Percentiles rank a stretch among this genome's conserved stretches.
Conservation (phyloP, 208 protist species). For the Acanthamoeba polyphaga region DNA sequence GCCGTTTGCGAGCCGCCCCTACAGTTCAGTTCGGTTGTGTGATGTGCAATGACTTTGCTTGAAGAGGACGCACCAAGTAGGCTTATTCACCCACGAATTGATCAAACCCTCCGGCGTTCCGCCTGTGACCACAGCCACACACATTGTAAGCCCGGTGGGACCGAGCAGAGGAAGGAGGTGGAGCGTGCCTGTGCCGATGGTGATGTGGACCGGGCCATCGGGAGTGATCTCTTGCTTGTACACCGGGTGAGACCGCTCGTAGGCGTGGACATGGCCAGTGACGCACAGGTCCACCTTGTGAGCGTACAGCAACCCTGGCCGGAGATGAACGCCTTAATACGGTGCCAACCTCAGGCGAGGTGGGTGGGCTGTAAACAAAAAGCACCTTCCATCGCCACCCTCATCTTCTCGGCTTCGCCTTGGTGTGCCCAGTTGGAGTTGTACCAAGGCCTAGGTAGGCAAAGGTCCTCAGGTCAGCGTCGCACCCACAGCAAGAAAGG, state of each 20-base stretch:
- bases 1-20: neutral
- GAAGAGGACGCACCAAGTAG: neutral
- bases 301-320: neutral
- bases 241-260: neutral
- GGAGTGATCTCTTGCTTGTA: neutral
- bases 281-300: slow-evolving; percentile 50
- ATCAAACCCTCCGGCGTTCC: neutral
- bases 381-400: neutral
- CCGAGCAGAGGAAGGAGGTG: neutral
- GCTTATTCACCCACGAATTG: neutral
- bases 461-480: too few species aligned
- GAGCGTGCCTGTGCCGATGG: slow-evolving; percentile 11
- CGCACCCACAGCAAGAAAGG: neutral
- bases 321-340: neutral
- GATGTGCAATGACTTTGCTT: neutral
- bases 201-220: slow-evolving; percentile 48
- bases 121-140: neutral
- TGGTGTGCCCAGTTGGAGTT: slow-evolving; percentile 45
- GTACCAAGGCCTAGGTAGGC: neutral
- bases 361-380: neutral
- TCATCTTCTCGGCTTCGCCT: neutral
- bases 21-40: neutral
- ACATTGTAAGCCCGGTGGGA: neutral
- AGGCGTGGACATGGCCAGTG: neutral
- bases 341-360: neutral